Percentiles rank a stretch among this genome's conserved stretches.
These are phyloP conservation scores for Elsinoe necatrix DNA, from an alignment of 2,329 filamentous ascomycete species.

Conservation along the genomic window DNA sequence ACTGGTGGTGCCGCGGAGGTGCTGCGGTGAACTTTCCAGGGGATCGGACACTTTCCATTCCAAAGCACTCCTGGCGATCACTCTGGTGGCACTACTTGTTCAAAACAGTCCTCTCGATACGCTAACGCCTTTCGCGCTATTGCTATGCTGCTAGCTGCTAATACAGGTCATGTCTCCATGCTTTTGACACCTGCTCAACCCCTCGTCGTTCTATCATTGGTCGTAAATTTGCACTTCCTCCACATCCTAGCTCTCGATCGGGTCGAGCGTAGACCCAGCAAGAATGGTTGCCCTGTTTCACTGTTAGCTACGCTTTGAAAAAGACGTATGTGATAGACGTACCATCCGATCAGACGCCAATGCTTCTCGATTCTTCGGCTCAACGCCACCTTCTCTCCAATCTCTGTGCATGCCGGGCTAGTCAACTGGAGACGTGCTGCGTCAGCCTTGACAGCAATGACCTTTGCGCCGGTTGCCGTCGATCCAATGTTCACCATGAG, in stretches of 20 bases:
- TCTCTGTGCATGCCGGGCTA: constrained; percentile 77
- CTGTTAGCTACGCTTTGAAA: not conserved
- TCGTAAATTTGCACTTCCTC: not conserved
- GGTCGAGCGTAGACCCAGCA: constrained; percentile 27
- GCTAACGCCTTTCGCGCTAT: constrained; percentile 1
- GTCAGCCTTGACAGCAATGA: constrained; percentile 94
- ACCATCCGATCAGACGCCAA: constrained; percentile 89
- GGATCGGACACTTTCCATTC: not conserved
- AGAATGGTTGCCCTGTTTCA: constrained; percentile 26
- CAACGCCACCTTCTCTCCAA: constrained; percentile 96
- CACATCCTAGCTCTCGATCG: constrained; percentile 15
- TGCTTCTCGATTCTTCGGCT: constrained; percentile 98
- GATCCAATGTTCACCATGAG: constrained; percentile 99
- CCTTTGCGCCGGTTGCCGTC: constrained; percentile 94
- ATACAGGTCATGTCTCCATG: not conserved
- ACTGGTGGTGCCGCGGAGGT: not conserved
- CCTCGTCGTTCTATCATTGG: constrained; percentile 7
- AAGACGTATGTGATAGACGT: constrained; percentile 2
- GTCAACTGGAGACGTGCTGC: constrained; percentile 91
- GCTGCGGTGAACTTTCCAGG: not conserved
- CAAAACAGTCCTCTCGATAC: not conserved
- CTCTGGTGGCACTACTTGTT: not conserved
- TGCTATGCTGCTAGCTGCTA: constrained; percentile 8
- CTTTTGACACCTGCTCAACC: not conserved
- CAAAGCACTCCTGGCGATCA: not conserved